phyloP scores from a whole-genome alignment of 2,329 filamentous ascomycete genomes.

The Neospermospora avenae region DNA sequence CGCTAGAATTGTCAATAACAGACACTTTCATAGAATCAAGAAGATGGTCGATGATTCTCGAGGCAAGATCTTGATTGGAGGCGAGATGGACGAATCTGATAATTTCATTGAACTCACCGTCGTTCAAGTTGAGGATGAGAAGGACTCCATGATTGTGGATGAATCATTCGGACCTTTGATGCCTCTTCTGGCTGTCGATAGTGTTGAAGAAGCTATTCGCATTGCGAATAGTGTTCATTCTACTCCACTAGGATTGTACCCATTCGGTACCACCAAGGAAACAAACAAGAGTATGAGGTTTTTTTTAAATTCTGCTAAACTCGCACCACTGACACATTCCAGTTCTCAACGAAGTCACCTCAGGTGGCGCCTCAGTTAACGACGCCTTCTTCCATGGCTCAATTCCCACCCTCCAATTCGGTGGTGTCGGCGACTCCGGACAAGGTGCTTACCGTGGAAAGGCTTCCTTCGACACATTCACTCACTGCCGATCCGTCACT shows the following conservation, averaged over 20 bases:
- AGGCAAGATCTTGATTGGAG: slow-evolving; percentile 85
- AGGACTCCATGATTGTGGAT: slow-evolving; percentile 75
- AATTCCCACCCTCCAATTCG: slow-evolving; percentile 72
- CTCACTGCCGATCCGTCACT: slow-evolving; percentile 56
- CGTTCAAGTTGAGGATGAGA: slow-evolving; percentile 72
- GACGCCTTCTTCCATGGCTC: slow-evolving; percentile 68
- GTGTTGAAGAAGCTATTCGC: slow-evolving; percentile 80
- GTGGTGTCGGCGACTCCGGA: slow-evolving; percentile 78
- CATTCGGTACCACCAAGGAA: slow-evolving; percentile 80
- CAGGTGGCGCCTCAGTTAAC: slow-evolving; percentile 65
- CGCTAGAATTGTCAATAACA: slow-evolving; percentile 74
- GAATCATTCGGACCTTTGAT: slow-evolving; percentile 96
- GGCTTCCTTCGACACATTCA: slow-evolving; percentile 67
- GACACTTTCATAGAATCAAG: slow-evolving; percentile 80
- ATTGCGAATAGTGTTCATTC: slow-evolving; percentile 77
- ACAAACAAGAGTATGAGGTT: slow-evolving; percentile 61
- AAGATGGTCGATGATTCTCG: slow-evolving; percentile 81
- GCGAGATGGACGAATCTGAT: slow-evolving; percentile 73
- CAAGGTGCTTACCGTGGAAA: slow-evolving; percentile 75
- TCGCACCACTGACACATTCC: slow-evolving; percentile 12
- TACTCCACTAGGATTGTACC: slow-evolving; percentile 80
- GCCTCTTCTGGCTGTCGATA: slow-evolving; percentile 72
- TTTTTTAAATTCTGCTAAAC: background rate
- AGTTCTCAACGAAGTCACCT: slow-evolving; percentile 62
- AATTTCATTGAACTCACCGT: slow-evolving; percentile 89